Conservation (phyloP, 495 filamentous ascomycete species). For the Symbiotaphrina buchneri region DNA sequence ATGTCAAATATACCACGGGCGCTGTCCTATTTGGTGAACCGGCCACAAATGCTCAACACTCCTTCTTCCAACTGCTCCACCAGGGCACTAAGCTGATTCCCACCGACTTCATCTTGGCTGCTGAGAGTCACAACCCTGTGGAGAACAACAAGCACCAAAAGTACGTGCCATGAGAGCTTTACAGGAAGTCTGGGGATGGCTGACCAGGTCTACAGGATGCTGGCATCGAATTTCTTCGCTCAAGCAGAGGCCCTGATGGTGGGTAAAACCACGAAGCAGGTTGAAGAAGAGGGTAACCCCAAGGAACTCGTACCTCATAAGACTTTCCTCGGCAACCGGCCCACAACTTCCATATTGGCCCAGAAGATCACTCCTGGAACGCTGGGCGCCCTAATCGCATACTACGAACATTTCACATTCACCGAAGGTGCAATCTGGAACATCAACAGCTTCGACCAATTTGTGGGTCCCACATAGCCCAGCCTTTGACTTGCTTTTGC, state of each 20-base stretch:
- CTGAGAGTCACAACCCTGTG: conserved; percentile 89
- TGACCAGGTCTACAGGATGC: conserved; percentile 33
- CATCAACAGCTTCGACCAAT: conserved; percentile 98
- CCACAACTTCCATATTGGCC: conserved; percentile 84
- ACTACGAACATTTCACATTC: conserved; percentile 97
- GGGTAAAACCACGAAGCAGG: conserved; percentile 78
- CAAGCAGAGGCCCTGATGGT: conserved; percentile 98
- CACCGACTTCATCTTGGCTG: conserved; percentile 90
- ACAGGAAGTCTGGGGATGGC: not conserved
- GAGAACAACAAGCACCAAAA: conserved; percentile 84
- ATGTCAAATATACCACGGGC: conserved; percentile 93
- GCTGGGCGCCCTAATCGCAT: conserved; percentile 85
- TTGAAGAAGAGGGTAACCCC: conserved; percentile 70
- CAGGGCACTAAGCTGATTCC: conserved; percentile 98
- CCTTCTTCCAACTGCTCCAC: conserved; percentile 97
- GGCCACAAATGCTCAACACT: conserved; percentile 97
- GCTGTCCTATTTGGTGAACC: conserved; percentile 93
- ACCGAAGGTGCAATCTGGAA: conserved; percentile 96
- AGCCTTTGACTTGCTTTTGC: no score
- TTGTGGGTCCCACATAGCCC: no score
- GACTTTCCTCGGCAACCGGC: conserved; percentile 94
- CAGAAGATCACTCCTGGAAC: conserved; percentile 87
- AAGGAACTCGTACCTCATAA: conserved; percentile 86
- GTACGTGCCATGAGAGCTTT: conserved; percentile 11
- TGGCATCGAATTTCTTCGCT: conserved; percentile 95